These are phyloP conservation scores for Seiridium unicorne DNA, from an alignment of 2,329 filamentous ascomycete species.

Conservation along the genomic window DNA sequence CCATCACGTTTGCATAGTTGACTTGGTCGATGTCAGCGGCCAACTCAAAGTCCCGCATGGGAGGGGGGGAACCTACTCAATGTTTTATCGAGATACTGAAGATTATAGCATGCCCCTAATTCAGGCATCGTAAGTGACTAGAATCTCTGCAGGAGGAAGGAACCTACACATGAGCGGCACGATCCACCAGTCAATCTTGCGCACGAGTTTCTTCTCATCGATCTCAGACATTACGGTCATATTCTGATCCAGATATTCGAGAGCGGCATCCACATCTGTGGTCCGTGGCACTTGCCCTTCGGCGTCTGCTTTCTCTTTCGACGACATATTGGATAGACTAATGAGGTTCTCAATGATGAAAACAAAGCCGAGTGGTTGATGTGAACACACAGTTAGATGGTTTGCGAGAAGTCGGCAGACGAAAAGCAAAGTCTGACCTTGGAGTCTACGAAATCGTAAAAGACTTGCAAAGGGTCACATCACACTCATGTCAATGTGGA, in stretches of 20 bases:
- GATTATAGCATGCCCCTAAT: slow-evolving; percentile 26
- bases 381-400: no score
- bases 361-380: no score
- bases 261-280: slow-evolving; percentile 19
- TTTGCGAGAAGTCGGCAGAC: no score
- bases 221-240: slow-evolving; percentile 17
- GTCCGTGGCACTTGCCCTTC: slow-evolving; percentile 12
- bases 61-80: slow-evolving; percentile 15
- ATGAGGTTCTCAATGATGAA: no score
- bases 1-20: slow-evolving; percentile 30
- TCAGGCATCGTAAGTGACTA: not conserved
- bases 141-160: not conserved
- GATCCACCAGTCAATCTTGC: slow-evolving; percentile 27
- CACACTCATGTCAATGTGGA: no score
- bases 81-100: slow-evolving; percentile 29
- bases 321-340: slow-evolving; percentile 6
- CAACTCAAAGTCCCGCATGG: not conserved
- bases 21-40: slow-evolving; percentile 12
- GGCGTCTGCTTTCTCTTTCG: slow-evolving; percentile 11
- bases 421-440: no score
- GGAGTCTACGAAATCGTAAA: no score
- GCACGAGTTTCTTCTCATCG: slow-evolving; percentile 21
- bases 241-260: slow-evolving; percentile 18
- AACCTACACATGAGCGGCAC: slow-evolving; percentile 27
- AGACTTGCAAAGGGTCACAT: no score